Base-by-base conservation (phyloP, 2,329 filamentous ascomycete species). In the Coniochaeta sp. region DNA sequence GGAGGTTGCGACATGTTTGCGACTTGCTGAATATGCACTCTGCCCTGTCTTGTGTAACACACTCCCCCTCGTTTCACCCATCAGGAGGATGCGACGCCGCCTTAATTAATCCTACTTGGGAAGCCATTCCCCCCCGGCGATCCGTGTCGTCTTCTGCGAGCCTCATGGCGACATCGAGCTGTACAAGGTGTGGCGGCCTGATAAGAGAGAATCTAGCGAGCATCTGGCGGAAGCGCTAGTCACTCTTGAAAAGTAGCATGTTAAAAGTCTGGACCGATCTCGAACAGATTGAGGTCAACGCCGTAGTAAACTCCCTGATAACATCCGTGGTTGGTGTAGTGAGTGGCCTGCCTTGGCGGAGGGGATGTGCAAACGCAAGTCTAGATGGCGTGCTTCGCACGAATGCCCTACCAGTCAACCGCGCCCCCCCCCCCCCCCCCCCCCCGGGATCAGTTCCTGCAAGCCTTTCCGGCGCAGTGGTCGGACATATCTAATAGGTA, bases 111-210 rank as follows among this genome's bases (percentile, higher is more conserved):
- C 51, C 16, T 14, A 31, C 9, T 20, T 16, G 32, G 20, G 38
- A 42, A 14, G 4, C 9, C 20, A 10, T 26, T 42, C 8, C 26
- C 12, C 38, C 12, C 20, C 18, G 38, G 30, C 22, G 10, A 50
- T 27, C 28, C 10, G 14, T 52, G 51, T 52, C 51, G 51, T 50
- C 51, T 52, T 52, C 35, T 13, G 46, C 16, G 47, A 30, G 16
- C 40, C 16, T 24, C 47, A 52, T 52, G 46, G 51, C 51, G 51
- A 52, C 48, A 52, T 50, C 46, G 26, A 46, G 48, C 48, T 14
- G 10, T 12, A 14, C 38, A 6, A 24, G 9, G 38, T 12, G 10
- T n/a, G 10, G 10, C 38, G 20, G 18, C 38, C 20, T 24, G 38
- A 42, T 42, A 42, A 42, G 38, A 42, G 12, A 42, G n/a, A 24